Percentiles rank a stretch among this genome's conserved stretches.
Conservation (phyloP, 1,139 yeast genomes). For the Candida pseudocylindracea region DNA sequence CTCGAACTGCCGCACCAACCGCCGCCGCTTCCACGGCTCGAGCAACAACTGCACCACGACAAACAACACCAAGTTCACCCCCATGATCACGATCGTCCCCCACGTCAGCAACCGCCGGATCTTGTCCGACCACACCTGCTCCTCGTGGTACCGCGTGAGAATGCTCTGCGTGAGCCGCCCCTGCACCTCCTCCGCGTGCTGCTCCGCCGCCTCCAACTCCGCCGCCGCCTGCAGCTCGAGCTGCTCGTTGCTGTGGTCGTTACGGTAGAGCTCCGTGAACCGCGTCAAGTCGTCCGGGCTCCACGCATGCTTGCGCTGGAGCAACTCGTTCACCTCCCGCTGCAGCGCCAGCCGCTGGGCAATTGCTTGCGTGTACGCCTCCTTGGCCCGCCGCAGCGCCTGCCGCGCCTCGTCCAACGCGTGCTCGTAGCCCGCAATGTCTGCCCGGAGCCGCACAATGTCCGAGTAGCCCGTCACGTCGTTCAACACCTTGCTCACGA, state of each 20-base stretch:
- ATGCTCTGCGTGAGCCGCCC: slow-evolving; percentile 54
- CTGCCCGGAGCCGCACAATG: slow-evolving; percentile 46
- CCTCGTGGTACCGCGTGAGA: slow-evolving; percentile 81
- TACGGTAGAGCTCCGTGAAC: slow-evolving; percentile 60
- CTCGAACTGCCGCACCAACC: slow-evolving; percentile 69
- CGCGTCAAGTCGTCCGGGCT: slow-evolving; percentile 52
- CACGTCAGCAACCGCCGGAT: slow-evolving; percentile 86
- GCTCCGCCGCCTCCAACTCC: slow-evolving; percentile 33
- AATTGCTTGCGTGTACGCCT: slow-evolving; percentile 37
- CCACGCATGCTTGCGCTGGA: slow-evolving; percentile 80
- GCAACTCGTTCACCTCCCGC: slow-evolving; percentile 65
- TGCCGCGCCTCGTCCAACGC: slow-evolving; percentile 27
- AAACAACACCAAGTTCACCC: slow-evolving; percentile 59
- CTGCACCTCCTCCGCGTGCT: slow-evolving; percentile 46
- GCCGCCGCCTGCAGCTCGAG: slow-evolving; percentile 30
- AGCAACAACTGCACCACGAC: slow-evolving; percentile 64
- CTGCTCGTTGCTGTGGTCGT: slow-evolving; percentile 58
- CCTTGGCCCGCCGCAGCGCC: slow-evolving; percentile 25
- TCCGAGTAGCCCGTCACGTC: slow-evolving; percentile 85
- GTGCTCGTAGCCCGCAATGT: slow-evolving; percentile 28
- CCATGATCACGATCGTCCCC: slow-evolving; percentile 91
- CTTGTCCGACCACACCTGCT: slow-evolving; percentile 95
- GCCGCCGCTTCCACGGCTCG: slow-evolving; percentile 84
- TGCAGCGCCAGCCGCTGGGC: slow-evolving; percentile 51
- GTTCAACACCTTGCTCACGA: slow-evolving; percentile 51